Conservation (phyloP, 2,329 filamentous ascomycete genomes). For the Beauveria varroae region DNA sequence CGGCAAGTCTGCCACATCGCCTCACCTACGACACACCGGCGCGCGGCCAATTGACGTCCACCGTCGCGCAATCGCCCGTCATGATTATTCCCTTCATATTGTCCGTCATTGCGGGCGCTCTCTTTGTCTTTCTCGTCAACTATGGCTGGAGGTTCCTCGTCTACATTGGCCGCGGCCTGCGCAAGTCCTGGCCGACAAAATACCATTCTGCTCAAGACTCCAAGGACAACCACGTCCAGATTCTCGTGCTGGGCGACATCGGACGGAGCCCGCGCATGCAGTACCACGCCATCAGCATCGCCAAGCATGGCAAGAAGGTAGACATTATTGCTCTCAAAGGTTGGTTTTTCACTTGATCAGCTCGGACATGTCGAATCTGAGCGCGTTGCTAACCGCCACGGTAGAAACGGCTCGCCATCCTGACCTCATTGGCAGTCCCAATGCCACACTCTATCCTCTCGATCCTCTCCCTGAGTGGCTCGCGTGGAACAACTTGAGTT, state of each 20-base stretch:
- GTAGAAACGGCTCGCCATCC: conserved; percentile 74
- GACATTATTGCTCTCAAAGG: conserved; percentile 84
- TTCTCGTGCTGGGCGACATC: conserved; percentile 91
- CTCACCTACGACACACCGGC: not conserved
- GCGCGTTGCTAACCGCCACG: conserved; percentile 8
- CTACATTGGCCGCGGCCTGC: conserved; percentile 19
- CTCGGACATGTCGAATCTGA: not conserved
- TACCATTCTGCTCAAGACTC: conserved; percentile 27
- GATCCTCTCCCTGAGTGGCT: conserved; percentile 59
- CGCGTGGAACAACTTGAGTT: conserved; percentile 62
- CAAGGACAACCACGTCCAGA: conserved; percentile 51
- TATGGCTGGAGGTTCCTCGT: conserved; percentile 17
- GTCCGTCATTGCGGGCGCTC: conserved; percentile 26
- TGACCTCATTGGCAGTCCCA: conserved; percentile 60
- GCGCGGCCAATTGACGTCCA: not conserved
- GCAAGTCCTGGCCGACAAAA: conserved; percentile 25
- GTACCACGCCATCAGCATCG: conserved; percentile 91
- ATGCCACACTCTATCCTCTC: conserved; percentile 66
- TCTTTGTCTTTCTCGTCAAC: conserved; percentile 25
- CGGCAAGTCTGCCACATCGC: not conserved
- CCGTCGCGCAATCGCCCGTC: not conserved
- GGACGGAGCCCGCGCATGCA: conserved; percentile 97
- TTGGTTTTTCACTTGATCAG: conserved; percentile 27
- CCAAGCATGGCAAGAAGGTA: conserved; percentile 70
- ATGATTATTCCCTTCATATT: conserved; percentile 23